Base-by-base conservation (phyloP, 2,329 filamentous ascomycete genomes). In the Aschersonia sp. region DNA sequence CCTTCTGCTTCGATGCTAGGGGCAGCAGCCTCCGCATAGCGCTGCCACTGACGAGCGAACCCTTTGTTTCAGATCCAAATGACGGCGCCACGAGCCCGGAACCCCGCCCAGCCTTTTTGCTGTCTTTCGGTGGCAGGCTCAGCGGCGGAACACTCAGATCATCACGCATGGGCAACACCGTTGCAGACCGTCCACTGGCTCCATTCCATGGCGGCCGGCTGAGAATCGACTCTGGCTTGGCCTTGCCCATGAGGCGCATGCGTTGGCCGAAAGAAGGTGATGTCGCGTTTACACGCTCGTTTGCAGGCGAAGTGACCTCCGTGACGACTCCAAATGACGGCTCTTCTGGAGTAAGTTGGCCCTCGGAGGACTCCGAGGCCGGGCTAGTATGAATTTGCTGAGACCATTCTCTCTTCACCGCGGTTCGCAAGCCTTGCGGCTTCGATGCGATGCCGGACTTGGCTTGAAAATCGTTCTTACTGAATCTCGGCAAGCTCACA, bases 181-280 rank as follows among this genome's bases (percentile, higher is more conserved):
- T 70, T 37, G 75, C 69, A 41, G 73, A 72, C 53, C 84, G 76
- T 31, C 84, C 84, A 59, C 80, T 87, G 39, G 79, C 78, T 14
- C 84, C 84, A 55, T 80, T 81, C 84, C 84, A 88, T 49, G 79
- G 71, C 5, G 79, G 77, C 29, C 71, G 68, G 46, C 58, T 67
- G 30, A 72, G 67, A 47, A 68, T 31, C 51, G 55, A 59, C 52
- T 55, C 66, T 56, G 53, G 61, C 57, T 67, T 52, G 57, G 62
- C 54, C 63, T 63, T 58, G 41, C 58, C 56, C 45, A 61, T 49
- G 32, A 62, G 56, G 9, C 61, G 58, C 48, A 64, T 56, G 10
- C 63, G 60, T 48, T 63, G 58, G 7, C 63, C 62, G 45, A 66
- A 57, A 4, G 62, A 58, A 7, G 55, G 52, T 4, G 57, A 52